phyloP scores from a whole-genome alignment of 495 filamentous ascomycete species.

The Aspergillus sclerotioniger region DNA sequence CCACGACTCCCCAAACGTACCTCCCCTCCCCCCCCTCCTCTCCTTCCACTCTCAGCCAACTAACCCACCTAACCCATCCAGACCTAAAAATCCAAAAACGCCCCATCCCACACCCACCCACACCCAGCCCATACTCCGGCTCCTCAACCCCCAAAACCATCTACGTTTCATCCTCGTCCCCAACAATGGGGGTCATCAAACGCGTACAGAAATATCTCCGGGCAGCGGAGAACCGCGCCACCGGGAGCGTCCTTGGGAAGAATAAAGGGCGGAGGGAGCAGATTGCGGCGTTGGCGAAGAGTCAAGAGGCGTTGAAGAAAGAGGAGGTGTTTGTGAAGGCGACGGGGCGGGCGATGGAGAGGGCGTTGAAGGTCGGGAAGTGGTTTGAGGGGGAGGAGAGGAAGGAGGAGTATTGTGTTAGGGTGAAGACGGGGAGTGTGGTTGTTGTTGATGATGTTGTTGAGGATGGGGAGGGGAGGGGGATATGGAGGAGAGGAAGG shows the following conservation, averaged over 20 bases:
- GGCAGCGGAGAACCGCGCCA: conserved; percentile 60
- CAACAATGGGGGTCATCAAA: conserved; percentile 80
- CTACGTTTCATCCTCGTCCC: conserved; percentile 73
- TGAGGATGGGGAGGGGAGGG: conserved; percentile 17
- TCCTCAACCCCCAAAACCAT: conserved; percentile 58
- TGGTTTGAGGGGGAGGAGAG: conserved; percentile 57
- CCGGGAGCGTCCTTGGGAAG: conserved; percentile 36
- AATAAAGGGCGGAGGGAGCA: conserved; percentile 40
- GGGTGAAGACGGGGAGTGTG: conserved; percentile 62
- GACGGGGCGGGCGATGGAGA: conserved; percentile 76
- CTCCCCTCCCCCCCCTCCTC: conserved; percentile 3
- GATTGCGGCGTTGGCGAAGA: conserved; percentile 39
- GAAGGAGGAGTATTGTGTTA: conserved; percentile 51
- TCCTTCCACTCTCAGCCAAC: conserved; percentile 3
- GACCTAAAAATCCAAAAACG: conserved; percentile 58
- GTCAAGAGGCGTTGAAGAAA: conserved; percentile 32
- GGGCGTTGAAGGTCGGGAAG: conserved; percentile 59
- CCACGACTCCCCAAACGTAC: conserved; percentile 40
- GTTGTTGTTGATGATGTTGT: conserved; percentile 71
- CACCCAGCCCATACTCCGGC: conserved; percentile 56
- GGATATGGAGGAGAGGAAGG: conserved; percentile 23
- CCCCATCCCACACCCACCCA: conserved; percentile 67
- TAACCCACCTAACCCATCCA: conserved; percentile 15
- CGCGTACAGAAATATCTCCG: conserved; percentile 71
- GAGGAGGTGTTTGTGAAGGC: conserved; percentile 73